Percentiles rank a stretch among this genome's conserved stretches.
phyloP scores from a whole-genome alignment of 345 rosid species.

The Brassica nigra region DNA sequence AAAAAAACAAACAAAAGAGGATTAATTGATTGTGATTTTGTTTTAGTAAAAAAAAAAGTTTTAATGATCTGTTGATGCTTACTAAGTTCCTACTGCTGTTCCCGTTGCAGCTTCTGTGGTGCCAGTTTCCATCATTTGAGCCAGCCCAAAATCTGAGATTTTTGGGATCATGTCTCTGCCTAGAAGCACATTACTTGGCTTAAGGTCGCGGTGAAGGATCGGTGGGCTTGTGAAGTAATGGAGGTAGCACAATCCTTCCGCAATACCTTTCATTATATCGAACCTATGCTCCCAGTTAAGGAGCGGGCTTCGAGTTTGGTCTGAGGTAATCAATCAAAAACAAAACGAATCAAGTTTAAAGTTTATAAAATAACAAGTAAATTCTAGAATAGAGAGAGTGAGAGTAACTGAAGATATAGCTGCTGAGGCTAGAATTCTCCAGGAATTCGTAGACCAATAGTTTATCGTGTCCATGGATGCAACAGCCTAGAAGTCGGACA shows the following conservation, averaged over 20 bases:
- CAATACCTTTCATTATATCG: neutral
- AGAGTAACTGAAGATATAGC: slow-evolving; percentile 40
- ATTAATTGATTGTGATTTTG: neutral
- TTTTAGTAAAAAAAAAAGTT: neutral
- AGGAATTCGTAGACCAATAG: slow-evolving; percentile 58
- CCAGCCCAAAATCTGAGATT: neutral
- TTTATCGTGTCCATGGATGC: slow-evolving; percentile 50
- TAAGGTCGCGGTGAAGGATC: neutral
- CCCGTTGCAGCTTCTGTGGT: neutral
- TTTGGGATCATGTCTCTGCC: neutral
- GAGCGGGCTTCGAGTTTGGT: neutral
- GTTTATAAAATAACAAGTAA: too few species aligned
- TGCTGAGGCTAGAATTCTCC: slow-evolving; percentile 53
- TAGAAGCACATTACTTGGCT: neutral
- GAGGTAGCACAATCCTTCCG: neutral
- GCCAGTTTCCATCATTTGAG: neutral
- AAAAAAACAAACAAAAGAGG: neutral
- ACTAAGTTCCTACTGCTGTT: neutral
- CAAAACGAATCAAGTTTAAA: neutral
- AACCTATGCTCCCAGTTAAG: neutral
- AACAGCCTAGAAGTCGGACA: slow-evolving; percentile 42
- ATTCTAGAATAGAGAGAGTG: neutral
- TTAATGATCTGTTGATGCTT: neutral
- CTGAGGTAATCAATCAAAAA: neutral
- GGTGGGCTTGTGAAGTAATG: neutral